phyloP scores from a whole-genome alignment of 371 early-diverging fungal species.

The Actinomortierella ambigua region DNA sequence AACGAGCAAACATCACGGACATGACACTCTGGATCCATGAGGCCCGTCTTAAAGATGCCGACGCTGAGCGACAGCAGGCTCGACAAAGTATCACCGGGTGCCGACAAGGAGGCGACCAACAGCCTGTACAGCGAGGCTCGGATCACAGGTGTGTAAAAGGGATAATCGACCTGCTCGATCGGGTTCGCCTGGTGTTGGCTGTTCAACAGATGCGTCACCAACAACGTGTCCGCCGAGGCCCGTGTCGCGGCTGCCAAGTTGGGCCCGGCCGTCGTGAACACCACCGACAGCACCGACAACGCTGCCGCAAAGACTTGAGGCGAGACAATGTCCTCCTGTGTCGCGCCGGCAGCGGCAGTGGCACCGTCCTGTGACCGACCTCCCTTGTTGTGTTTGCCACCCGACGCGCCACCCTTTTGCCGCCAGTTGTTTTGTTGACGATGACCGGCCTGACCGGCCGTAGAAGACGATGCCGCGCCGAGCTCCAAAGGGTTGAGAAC shows the following conservation, averaged over 20 bases:
- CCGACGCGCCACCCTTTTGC: background rate
- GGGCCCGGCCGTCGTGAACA: slow-evolving; percentile 36
- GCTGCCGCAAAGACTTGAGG: slow-evolving; percentile 34
- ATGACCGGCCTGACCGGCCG: slow-evolving; percentile 23
- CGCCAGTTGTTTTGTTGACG: slow-evolving; percentile 28
- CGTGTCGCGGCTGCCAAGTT: slow-evolving; percentile 32
- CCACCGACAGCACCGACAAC: slow-evolving; percentile 23
- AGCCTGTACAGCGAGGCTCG: slow-evolving; percentile 34
- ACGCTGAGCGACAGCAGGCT: slow-evolving; percentile 37
- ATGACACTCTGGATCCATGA: slow-evolving; percentile 34
- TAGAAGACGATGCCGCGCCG: slow-evolving; percentile 18
- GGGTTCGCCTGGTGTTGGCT: slow-evolving; percentile 41
- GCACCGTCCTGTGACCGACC: no score
- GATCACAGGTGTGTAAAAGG: slow-evolving; percentile 27
- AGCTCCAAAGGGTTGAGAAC: slow-evolving; percentile 35
- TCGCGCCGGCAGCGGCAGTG: no score
- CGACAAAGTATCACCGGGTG: slow-evolving; percentile 41
- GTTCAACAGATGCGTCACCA: slow-evolving; percentile 41
- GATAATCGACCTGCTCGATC: slow-evolving; percentile 27
- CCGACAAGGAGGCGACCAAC: slow-evolving; percentile 28
- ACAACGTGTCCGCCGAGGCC: slow-evolving; percentile 36
- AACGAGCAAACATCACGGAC: slow-evolving; percentile 52
- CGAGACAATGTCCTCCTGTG: slow-evolving; percentile 32
- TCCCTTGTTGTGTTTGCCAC: slow-evolving; percentile 4
- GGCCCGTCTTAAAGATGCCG: slow-evolving; percentile 40